Evolutionary conservation across 2,329 filamentous ascomycete species (phyloP), one percentile per base, ranked within the genome.

Genomic region (Fusarium neocosmosporiellum): DNA sequence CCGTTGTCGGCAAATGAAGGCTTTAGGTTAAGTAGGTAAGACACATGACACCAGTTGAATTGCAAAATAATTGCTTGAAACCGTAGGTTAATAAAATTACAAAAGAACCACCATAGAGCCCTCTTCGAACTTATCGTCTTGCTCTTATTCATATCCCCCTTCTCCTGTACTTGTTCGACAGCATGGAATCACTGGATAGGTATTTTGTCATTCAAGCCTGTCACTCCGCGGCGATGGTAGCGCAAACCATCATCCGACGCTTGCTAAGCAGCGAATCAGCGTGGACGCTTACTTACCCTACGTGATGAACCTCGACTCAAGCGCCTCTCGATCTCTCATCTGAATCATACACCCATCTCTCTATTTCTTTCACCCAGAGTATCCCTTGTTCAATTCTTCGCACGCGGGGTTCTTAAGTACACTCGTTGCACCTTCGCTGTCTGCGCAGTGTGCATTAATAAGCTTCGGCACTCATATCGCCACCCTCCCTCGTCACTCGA

Each of bases 191-290:
- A 10, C 50, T 36, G 33, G n/a, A 22, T 33, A 13, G 31, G 27
- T 33, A 50, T 50, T 50, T 50, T 50, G 41, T 67, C 13, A 22
- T 48, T 37, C 18, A 58, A 13, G 5, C 39, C 22, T 65, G 59
- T 57, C 27, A 73, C 57, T 62, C 59, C 46, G 50, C 29, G 63
- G 61, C 27, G 61, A 65, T 67, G 53, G 41, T 61, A 61, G 59
- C 43, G 59, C 33, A 20, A 48, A 66, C 39, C 50, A 65, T 69
- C 39, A 16, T 36, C 24, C 10, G 37, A 53, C 31, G 66, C 59
- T 72, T 75, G 66, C 63, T 75, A 65, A 70, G 66, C 69, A 69
- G 33, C 74, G 68, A 76, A 77, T 76, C 67, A 73, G 43, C 59
- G 63, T 58, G 20, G n/a, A 61, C 66, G 60, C 65, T 75, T 67